phyloP scores from a whole-genome alignment of 2,329 filamentous ascomycete genomes.

The Tolypocladium guangdongense region DNA sequence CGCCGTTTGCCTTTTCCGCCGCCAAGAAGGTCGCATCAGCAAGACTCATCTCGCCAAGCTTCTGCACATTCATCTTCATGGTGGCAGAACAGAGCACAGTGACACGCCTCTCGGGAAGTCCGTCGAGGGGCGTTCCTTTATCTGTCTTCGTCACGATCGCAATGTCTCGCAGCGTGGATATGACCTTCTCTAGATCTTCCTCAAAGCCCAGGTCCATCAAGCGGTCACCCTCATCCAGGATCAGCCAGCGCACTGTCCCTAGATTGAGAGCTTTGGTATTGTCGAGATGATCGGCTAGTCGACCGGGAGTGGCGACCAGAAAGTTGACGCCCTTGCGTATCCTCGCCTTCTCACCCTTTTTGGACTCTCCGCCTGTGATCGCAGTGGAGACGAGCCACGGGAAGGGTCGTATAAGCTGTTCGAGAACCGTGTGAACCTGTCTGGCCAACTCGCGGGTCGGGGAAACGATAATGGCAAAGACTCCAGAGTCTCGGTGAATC shows the following conservation, averaged over 20 bases:
- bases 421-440: conserved; percentile 81
- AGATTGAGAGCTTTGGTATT: conserved; percentile 86
- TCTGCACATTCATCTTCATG: conserved; percentile 95
- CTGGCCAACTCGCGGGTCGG: conserved; percentile 91
- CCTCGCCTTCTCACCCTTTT: conserved; percentile 80
- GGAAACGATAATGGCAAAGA: conserved; percentile 89
- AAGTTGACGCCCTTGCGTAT: conserved; percentile 93
- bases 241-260: conserved; percentile 81
- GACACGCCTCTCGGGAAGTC: conserved; percentile 64
- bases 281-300: conserved; percentile 82
- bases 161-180: conserved; percentile 63
- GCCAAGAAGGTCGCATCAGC: conserved; percentile 86
- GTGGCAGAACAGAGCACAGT: conserved; percentile 94
- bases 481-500: conserved; percentile 73
- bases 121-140: conserved; percentile 45
- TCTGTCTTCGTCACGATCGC: conserved; percentile 47
- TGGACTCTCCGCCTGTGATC: conserved; percentile 59
- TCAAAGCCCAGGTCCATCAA: conserved; percentile 98
- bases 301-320: conserved; percentile 84
- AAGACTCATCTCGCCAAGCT: conserved; percentile 85
- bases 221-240: conserved; percentile 94
- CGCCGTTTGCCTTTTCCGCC: conserved; percentile 42
- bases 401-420: conserved; percentile 75
- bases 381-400: conserved; percentile 92
- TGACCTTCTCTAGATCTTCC: conserved; percentile 80